Evolutionary conservation across 768 basidiomycete species (phyloP).

Genomic region (Lentinula raphanica): DNA sequence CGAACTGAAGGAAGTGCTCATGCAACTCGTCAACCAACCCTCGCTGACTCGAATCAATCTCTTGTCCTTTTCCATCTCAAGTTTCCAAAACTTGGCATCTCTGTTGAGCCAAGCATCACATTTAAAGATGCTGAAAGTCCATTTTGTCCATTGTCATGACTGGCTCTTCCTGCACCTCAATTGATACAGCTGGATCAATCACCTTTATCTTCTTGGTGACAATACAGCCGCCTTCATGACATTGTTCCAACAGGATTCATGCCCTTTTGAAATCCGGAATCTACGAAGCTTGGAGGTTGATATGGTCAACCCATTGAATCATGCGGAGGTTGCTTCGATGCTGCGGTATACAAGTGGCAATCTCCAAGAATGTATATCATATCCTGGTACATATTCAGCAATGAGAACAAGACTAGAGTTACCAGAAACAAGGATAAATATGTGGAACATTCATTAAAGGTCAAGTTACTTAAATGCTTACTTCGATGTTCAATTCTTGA

Average conservation of each 20-base stretch:
- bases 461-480: too few relatives aligned
- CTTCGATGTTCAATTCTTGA: too few relatives aligned
- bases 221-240: not conserved
- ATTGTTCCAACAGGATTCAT: not conserved
- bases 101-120: not conserved
- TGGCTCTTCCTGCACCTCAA: not conserved
- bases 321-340: not conserved
- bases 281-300: not conserved
- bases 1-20: not conserved
- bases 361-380: not conserved
- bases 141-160: not conserved
- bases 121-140: not conserved
- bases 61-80: not conserved
- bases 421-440: too few relatives aligned
- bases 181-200: constrained; percentile 1
- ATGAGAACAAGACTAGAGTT: too few relatives aligned
- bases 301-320: not conserved
- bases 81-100: not conserved
- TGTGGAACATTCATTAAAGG: too few relatives aligned
- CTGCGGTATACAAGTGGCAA: not conserved
- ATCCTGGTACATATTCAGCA: too few relatives aligned
- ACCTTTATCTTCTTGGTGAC: not conserved
- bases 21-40: not conserved
- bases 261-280: not conserved
- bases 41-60: not conserved